Evolutionary conservation across 768 basidiomycete species (phyloP).

Genomic region (Calocybe indica): DNA sequence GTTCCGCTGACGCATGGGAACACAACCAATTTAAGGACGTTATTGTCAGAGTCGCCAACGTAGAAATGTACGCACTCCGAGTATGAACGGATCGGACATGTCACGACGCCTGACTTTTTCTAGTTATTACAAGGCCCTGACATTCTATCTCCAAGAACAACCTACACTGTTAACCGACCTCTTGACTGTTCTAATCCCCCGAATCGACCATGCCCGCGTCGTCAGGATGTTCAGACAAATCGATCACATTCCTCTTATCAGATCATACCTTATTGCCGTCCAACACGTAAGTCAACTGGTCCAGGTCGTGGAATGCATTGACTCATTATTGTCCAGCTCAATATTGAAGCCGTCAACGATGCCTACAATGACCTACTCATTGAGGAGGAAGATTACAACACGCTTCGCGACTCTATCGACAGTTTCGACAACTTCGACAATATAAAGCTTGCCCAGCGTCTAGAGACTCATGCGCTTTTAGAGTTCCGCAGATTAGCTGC

Average conservation of each 20-base stretch:
- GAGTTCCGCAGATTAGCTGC: constrained; percentile 95
- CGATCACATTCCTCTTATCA: constrained; percentile 93
- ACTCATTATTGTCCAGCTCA: constrained; percentile 51
- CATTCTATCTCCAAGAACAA: constrained; percentile 92
- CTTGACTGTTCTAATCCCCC: constrained; percentile 84
- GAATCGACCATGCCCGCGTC: constrained; percentile 93
- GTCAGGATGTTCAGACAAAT: constrained; percentile 94
- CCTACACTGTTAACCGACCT: constrained; percentile 92
- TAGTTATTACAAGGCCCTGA: constrained; percentile 92
- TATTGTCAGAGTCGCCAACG: constrained; percentile 91
- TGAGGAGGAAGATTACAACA: constrained; percentile 98
- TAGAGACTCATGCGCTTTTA: constrained; percentile 87
- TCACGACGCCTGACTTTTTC: constrained; percentile 6
- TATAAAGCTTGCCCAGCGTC: constrained; percentile 72
- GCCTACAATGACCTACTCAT: constrained; percentile 98
- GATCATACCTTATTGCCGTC: constrained; percentile 94
- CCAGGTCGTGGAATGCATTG: background rate
- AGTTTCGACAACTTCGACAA: constrained; percentile 99
- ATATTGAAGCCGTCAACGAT: constrained; percentile 95
- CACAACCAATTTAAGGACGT: constrained; percentile 99
- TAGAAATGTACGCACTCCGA: constrained; percentile 72
- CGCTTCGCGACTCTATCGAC: constrained; percentile 94
- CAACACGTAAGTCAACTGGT: constrained; percentile 66
- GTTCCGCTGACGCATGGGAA: constrained; percentile 97
- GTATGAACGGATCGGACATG: background rate